These are phyloP conservation scores for Talinum fruticosum DNA, from an alignment of 148 eudicot species.

Conservation along the genomic window DNA sequence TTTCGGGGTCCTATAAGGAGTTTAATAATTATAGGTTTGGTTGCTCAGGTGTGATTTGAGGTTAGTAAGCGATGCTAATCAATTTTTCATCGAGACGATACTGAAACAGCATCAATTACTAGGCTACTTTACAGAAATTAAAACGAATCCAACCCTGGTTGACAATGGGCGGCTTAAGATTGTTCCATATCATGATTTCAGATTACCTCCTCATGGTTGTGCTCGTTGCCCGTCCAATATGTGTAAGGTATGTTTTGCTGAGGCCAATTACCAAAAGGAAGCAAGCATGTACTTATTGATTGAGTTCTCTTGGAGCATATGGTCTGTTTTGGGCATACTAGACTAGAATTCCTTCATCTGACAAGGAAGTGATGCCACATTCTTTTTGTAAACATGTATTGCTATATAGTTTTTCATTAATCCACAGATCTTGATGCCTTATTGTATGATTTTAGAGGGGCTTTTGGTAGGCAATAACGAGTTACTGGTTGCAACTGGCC, in stretches of 20 bases:
- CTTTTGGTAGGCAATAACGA: too few relatives aligned
- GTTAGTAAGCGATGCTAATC: conserved; percentile 81
- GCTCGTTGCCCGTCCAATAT: conserved; percentile 66
- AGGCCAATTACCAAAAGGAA: neutral
- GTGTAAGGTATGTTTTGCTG: conserved; percentile 64
- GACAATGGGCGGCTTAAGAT: conserved; percentile 66
- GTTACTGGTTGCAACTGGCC: too few relatives aligned
- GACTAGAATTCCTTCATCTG: neutral
- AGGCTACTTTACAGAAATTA: conserved; percentile 56
- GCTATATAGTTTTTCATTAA: too few relatives aligned
- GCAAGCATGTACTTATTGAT: too few relatives aligned
- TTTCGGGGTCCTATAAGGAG: neutral
- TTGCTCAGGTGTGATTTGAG: conserved; percentile 68
- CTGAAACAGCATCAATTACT: conserved; percentile 55
- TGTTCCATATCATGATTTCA: conserved; percentile 55
- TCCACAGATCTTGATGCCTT: too few relatives aligned
- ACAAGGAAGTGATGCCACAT: neutral
- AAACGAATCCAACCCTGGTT: conserved; percentile 54
- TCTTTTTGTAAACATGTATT: too few relatives aligned
- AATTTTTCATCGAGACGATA: conserved; percentile 67
- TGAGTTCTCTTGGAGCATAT: neutral
- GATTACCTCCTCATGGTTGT: conserved; percentile 58
- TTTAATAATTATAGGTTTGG: conserved; percentile 11
- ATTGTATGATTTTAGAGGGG: too few relatives aligned
- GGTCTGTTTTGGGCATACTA: neutral